These are phyloP conservation scores for Phytopythium boreale DNA, from an alignment of 352 stramenopile genomes.

Conservation along the genomic window DNA sequence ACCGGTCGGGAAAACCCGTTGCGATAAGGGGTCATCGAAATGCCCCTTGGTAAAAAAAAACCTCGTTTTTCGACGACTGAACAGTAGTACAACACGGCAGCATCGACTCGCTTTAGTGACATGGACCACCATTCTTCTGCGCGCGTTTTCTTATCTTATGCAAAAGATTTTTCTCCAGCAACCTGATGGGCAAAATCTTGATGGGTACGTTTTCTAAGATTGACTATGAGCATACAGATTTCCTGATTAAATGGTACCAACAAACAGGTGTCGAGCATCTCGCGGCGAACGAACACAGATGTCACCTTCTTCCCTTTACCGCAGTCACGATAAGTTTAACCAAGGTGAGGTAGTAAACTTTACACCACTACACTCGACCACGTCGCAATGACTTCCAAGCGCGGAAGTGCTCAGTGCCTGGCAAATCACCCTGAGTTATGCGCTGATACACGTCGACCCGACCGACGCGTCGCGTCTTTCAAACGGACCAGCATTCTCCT, in stretches of 20 bases:
- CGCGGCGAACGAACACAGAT: too few species aligned
- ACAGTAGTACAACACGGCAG: background rate
- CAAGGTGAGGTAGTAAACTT: too few species aligned
- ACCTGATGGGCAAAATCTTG: background rate
- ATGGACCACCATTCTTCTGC: background rate
- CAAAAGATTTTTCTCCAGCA: background rate
- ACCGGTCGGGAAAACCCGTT: background rate
- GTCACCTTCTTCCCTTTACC: too few species aligned
- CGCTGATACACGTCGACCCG: too few species aligned
- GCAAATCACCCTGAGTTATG: too few species aligned
- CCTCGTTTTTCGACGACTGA: background rate
- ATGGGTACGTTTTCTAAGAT: background rate
- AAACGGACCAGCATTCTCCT: too few species aligned
- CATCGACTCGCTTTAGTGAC: conserved; percentile 5
- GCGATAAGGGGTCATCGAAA: background rate
- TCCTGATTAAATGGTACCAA: background rate
- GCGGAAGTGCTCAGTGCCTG: too few species aligned
- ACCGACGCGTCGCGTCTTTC: too few species aligned
- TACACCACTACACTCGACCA: too few species aligned
- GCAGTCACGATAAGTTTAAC: too few species aligned
- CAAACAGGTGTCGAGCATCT: background rate
- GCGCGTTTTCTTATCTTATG: background rate
- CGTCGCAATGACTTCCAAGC: too few species aligned
- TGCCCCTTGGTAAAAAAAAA: conserved; percentile 3
- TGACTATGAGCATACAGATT: background rate